Evolutionary conservation across 306 rosid species (phyloP), one percentile per base, ranked within the genome.

Genomic region (Oxytropis ochrocephala): DNA sequence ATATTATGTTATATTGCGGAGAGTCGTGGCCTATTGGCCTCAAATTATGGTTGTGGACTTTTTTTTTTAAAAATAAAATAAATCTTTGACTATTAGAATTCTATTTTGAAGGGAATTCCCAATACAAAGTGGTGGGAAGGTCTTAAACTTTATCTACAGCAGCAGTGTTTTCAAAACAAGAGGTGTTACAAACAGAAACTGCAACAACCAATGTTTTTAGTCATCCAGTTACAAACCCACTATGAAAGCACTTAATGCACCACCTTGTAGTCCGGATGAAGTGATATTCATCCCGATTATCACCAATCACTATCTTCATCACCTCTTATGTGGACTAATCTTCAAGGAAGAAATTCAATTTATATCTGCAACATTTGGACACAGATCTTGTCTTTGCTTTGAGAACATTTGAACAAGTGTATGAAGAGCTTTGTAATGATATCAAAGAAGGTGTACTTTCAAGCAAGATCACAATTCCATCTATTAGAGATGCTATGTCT

Each of bases 281-380:
- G 96, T 91, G 4, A 86, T 95, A 21, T 95, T 95, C 11, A 92
- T 38, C 75, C 91, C 4, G 99, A 95, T 74, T 91, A 87, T 73
- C 85, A 87, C 59, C 97, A 95, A 66, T 87, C 99, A 1, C 19
- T 95, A 3, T 95, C 91, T 75, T 95, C 97, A 77, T 78, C 99
- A 95, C 72, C 91, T 95, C 73, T 73, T 95, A 18, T 91, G 99
- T 52, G 97, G 97, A 1, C 78, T 95, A 24, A 77, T 95, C 32
- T 86, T 81, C 61, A 38, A 79, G 0, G 88, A 91, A 0, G 89
- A 91, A 58, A 75, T 95, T 58, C 88, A 84, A 52, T 12, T 80
- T 49, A 78, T 95, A 59, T 81, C n/a, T n/a, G 85, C 99, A 1
- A 73, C 87, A 18, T 60, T 60, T 60, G 48, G 49, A 0, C 30